Evolutionary conservation across 129 eudicot genomes (phyloP).

Genomic region (carrot (Daucus carota)): DH1_v3.0 NC_030383.2:44204501-44205000

Average conservation of each 20-base stretch:
- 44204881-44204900: neutral
- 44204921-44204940: neutral
- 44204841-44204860: neutral
- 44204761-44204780: neutral
- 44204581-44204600: neutral
- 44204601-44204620: neutral
- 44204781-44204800: neutral
- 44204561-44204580: neutral
- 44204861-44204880: too few relatives aligned
- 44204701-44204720: conserved; percentile 1
- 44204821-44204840: neutral
- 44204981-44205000: neutral
- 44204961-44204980: neutral
- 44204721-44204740: neutral
- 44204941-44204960: neutral
- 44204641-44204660: neutral
- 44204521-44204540: neutral
- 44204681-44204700: neutral
- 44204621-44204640: neutral
- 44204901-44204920: neutral
- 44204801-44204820: neutral
- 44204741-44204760: neutral
- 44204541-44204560: neutral
- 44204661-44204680: neutral
- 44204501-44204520: neutral